Conservation (phyloP, 208 protist genomes). For the Leishmania tropica region DNA sequence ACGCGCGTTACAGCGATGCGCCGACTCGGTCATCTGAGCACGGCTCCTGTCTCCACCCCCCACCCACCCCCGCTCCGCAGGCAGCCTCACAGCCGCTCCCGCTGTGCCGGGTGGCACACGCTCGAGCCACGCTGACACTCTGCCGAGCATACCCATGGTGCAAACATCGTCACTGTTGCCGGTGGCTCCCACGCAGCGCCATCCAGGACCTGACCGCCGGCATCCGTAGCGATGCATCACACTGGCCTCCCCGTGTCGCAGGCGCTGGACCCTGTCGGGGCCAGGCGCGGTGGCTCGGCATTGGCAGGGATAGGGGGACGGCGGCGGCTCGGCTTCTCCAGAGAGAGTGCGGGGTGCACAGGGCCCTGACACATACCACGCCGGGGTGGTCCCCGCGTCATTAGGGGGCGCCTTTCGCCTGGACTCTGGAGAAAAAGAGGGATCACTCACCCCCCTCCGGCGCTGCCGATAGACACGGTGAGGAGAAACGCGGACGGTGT, state of each 20-base stretch:
- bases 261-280: too few species aligned
- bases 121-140: neutral
- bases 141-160: too few species aligned
- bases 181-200: neutral
- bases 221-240: neutral
- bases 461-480: conserved; percentile 8
- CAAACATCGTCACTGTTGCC: too few species aligned
- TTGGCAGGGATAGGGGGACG: too few species aligned
- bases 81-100: too few species aligned
- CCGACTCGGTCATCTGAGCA: neutral
- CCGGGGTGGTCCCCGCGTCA: neutral
- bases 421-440: neutral
- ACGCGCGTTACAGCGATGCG: neutral
- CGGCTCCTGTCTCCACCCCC: neutral
- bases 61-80: too few species aligned
- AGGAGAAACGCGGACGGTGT: conserved; percentile 33
- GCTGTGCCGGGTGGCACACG: neutral
- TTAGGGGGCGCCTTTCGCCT: neutral
- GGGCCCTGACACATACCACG: neutral
- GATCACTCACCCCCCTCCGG: neutral
- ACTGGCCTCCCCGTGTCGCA: neutral
- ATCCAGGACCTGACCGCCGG: neutral
- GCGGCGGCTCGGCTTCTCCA: neutral
- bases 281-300: too few species aligned
- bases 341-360: neutral